Evolutionary conservation across 2,329 filamentous ascomycete species (phyloP).

Genomic region (Phyllosticta citriasiana): DNA sequence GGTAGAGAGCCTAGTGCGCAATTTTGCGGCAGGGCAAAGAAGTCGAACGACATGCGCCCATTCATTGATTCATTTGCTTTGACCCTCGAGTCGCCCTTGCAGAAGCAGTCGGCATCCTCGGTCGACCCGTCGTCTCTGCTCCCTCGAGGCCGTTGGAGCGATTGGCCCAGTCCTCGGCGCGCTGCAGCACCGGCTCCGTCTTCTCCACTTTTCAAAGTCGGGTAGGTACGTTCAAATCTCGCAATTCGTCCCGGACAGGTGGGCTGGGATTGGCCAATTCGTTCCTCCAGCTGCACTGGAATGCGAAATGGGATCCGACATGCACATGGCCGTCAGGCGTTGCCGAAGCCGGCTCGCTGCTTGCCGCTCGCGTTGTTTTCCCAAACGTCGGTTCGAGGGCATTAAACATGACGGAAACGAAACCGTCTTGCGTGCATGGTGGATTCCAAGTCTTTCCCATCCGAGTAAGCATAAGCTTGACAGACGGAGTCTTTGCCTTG

Average conservation of each 20-base stretch:
- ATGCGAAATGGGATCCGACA: neutral
- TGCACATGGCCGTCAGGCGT: neutral
- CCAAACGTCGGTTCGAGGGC: neutral
- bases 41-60: neutral
- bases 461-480: neutral
- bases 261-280: neutral
- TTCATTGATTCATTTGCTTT: neutral
- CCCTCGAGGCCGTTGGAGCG: neutral
- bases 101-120: neutral
- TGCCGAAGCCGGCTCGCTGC: neutral
- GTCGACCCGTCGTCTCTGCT: neutral
- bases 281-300: neutral
- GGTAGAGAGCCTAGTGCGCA: neutral
- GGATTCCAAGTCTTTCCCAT: neutral
- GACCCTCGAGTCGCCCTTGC: neutral
- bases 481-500: neutral
- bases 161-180: neutral
- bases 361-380: neutral
- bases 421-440: neutral
- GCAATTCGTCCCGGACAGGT: neutral
- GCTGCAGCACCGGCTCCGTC: neutral
- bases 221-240: neutral
- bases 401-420: neutral
- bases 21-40: neutral
- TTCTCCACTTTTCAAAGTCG: neutral